Evolutionary conservation across 208 protist genomes (phyloP).

Genomic region (Leptomonas pyrrhocoris): DNA sequence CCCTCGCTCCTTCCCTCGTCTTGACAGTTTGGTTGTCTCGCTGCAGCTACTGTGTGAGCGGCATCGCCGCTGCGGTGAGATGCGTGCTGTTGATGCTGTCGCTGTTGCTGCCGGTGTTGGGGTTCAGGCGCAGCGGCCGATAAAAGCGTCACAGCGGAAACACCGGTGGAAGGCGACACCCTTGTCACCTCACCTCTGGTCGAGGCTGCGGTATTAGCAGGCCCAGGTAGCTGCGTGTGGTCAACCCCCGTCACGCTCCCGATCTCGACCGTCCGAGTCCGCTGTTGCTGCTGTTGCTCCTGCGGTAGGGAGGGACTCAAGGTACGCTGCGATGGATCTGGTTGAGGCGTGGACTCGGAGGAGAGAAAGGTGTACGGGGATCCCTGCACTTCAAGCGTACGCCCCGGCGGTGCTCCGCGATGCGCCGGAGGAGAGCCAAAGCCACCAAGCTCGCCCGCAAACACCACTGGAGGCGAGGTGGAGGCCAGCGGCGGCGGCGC

Average conservation of each 20-base stretch:
- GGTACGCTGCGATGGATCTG: neutral
- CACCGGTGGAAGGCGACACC: neutral
- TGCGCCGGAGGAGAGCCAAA: neutral
- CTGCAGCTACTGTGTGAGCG: neutral
- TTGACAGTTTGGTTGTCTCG: neutral
- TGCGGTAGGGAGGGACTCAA: neutral
- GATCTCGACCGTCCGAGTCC: neutral
- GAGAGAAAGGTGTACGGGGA: constrained; percentile 8
- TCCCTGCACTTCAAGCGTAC: neutral
- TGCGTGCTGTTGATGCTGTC: neutral
- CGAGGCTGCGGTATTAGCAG: neutral
- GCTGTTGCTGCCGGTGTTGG: neutral
- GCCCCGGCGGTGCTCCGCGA: neutral
- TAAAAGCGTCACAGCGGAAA: neutral
- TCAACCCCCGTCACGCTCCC: neutral
- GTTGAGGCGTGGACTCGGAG: constrained; percentile 3
- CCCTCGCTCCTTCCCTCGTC: neutral
- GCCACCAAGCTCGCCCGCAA: neutral
- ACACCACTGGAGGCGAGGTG: neutral
- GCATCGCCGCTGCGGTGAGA: no score
- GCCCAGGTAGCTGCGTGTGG: constrained; percentile 14
- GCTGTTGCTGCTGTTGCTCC: neutral
- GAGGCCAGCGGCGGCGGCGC: neutral
- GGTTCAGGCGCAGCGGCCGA: constrained; percentile 1
- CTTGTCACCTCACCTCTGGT: neutral